Base-by-base conservation (phyloP, 164 flowering plant species). In the Houttuynia cordata region DNA sequence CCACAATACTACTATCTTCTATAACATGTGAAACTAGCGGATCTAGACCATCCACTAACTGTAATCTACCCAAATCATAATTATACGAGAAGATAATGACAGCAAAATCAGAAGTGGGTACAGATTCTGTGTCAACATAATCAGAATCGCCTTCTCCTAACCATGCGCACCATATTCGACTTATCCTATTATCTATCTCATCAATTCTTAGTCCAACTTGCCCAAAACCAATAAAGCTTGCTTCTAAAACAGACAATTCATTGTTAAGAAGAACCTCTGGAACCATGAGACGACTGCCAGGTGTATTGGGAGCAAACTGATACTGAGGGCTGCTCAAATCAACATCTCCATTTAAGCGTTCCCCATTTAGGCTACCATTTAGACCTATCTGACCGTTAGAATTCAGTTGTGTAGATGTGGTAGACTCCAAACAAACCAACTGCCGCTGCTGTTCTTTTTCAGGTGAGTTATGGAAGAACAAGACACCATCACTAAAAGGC, bases 111-210 rank as follows among this genome's bases (percentile, higher is more conserved):
- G 83, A 84, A 57, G 76, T 79, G 1, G 79, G 77, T 56, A 75
- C 58, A 60, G 9, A 40, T 10, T 55, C 10, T 15, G 18, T 14
- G 60, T 71, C 74, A 49, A 64, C 73, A 62, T 69, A 69, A 23
- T 15, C 61, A 37, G 39, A 24, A 62, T 51, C 56, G 34, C 59
- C 67, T 24, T 79, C 63, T 47, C 96, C 99, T 64, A 88, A 66
- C 97, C 97, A 94, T 66, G 83, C 89, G 68, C 97, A 94, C 99
- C 99, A 94, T 65, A 93, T 81, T 64, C 78, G 82, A 39, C 61
- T 66, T 24, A 91, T 73, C 60, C 63, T 73, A 47, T 68, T 60
- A 5, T 58, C 45, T 3, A 10, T 60, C 25, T 59, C 77, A 51
- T 76, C 71, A 24, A 81, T 66, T 70, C 87, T 81, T 23, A 87